Evolutionary conservation across 2,329 filamentous ascomycete genomes (phyloP).

Genomic region (Phaeosphaeria sp.): DNA sequence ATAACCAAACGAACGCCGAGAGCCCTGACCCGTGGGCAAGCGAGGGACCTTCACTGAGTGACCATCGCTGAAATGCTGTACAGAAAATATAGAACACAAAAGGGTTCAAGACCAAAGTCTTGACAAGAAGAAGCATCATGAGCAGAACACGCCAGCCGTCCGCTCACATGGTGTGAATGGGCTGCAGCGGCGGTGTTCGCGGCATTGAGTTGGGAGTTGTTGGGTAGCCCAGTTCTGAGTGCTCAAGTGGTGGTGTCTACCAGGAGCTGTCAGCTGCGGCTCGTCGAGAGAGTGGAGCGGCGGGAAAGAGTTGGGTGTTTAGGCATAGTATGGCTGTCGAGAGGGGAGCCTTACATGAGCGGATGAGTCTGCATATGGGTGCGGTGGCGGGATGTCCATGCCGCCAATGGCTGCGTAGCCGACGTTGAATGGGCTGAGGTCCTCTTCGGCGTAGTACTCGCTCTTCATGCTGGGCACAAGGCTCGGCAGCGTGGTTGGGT

Average conservation of each 20-base stretch:
- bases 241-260: constrained; percentile 79
- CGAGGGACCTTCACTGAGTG: constrained; percentile 40
- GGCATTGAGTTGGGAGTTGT: constrained; percentile 77
- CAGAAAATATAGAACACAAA: constrained; percentile 35
- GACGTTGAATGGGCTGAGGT: constrained; percentile 71
- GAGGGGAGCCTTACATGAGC: constrained; percentile 74
- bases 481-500: constrained; percentile 67
- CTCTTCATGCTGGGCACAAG: constrained; percentile 70
- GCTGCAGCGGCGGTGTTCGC: constrained; percentile 64
- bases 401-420: constrained; percentile 69
- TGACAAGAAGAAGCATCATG: constrained; percentile 17
- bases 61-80: constrained; percentile 48
- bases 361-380: constrained; percentile 71
- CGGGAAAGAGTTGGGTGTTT: constrained; percentile 34
- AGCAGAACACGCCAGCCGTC: constrained; percentile 3
- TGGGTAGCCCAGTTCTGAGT: constrained; percentile 62
- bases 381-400: constrained; percentile 67
- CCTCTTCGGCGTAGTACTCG: constrained; percentile 65
- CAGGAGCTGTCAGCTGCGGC: constrained; percentile 45
- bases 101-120: constrained; percentile 29
- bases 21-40: constrained; percentile 35
- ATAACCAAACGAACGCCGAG: constrained; percentile 30
- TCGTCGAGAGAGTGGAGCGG: constrained; percentile 34
- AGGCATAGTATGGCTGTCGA: constrained; percentile 48
- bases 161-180: constrained; percentile 32